Percentiles rank a stretch among this genome's conserved stretches.
These are phyloP conservation scores for Coemansia sp. DNA, from an alignment of 192 early-diverging fungal genomes.

Conservation along the genomic window DNA sequence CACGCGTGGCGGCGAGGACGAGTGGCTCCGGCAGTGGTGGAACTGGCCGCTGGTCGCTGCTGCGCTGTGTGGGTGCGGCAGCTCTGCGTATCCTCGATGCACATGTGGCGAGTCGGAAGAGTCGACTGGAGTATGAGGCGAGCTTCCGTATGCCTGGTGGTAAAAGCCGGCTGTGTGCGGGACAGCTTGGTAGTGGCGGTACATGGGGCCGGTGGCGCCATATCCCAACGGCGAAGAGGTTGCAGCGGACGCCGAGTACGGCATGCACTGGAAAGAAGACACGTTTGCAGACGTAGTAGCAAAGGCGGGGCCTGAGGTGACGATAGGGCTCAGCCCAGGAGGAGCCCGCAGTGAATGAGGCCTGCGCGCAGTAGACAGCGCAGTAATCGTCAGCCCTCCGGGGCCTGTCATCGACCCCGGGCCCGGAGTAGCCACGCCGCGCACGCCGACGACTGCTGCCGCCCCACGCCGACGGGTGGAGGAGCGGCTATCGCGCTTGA, in stretches of 20 bases:
- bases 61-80: conserved; percentile 3
- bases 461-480: conserved; percentile 24
- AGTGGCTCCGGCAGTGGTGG: conserved; percentile 26
- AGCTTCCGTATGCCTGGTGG: neutral
- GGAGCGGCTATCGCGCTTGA: conserved; percentile 41
- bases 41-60: neutral
- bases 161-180: neutral
- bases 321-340: conserved; percentile 43
- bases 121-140: conserved; percentile 3
- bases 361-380: conserved; percentile 25
- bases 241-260: conserved; percentile 35
- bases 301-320: conserved; percentile 33
- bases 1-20: conserved; percentile 27
- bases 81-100: conserved; percentile 2
- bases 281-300: conserved; percentile 26
- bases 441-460: conserved; percentile 1
- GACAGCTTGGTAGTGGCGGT: neutral
- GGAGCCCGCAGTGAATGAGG: conserved; percentile 38
- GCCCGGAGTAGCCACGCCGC: neutral
- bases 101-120: neutral
- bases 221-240: neutral
- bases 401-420: neutral
- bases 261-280: conserved; percentile 22
- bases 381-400: conserved; percentile 8
- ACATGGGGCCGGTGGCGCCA: neutral